Conservation (phyloP, 129 eudicot species). For the Escallonia rubra region DNA sequence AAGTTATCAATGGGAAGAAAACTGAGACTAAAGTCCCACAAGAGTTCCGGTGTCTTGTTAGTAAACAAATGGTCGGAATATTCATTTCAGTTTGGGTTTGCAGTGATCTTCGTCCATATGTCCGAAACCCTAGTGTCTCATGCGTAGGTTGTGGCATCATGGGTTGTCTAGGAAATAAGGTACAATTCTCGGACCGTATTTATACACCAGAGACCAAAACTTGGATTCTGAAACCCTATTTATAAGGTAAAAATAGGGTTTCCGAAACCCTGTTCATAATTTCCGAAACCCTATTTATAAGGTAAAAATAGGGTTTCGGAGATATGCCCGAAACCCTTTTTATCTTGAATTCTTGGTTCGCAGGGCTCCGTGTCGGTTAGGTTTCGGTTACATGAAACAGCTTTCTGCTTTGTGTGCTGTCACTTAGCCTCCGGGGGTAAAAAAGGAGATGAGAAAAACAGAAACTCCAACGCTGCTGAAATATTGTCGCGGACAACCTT, state of each 20-base stretch:
- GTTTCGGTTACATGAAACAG: constrained; percentile 50
- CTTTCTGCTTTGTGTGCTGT: constrained; percentile 76
- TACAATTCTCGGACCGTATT: constrained; percentile 1
- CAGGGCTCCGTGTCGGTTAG: constrained; percentile 75
- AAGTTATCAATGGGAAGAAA: not conserved
- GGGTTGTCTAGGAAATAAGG: constrained; percentile 91
- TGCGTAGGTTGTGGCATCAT: constrained; percentile 83
- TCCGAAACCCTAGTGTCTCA: constrained; percentile 53
- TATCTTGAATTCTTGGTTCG: not conserved
- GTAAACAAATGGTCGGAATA: constrained; percentile 79
- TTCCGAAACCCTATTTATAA: no score
- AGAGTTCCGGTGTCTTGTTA: constrained; percentile 41
- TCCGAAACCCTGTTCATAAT: no score
- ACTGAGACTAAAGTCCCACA: constrained; percentile 16
- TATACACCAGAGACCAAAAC: no score
- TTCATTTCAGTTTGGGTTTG: constrained; percentile 71
- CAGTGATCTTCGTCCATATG: constrained; percentile 41
- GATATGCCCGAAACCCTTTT: no score
- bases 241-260: no score
- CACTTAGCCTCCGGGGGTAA: constrained; percentile 78
- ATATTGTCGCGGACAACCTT: constrained; percentile 61
- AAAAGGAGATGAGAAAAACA: constrained; percentile 51
- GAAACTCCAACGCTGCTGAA: constrained; percentile 54
- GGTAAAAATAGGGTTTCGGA: no score
- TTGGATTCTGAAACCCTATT: no score